Base-by-base conservation (phyloP, 139 green algal species). In the Diplosphaera chodatii region DNA sequence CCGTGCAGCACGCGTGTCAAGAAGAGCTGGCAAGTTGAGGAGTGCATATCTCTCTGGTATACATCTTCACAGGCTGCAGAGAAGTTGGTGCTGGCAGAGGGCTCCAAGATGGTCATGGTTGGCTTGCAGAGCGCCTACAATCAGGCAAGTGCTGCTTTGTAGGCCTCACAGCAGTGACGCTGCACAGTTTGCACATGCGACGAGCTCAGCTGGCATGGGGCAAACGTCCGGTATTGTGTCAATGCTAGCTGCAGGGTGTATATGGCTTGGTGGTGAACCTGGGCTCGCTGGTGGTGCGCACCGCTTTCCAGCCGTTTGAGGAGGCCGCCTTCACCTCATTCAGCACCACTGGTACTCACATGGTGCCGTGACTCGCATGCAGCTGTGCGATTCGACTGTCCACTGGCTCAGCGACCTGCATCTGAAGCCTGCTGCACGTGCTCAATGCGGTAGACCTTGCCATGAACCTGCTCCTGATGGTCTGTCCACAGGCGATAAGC, bases 291-390 rank as follows among this genome's bases (percentile, higher is more conserved):
- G 84, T 93, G 23, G 92, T 96, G 33, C 80, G 92, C 32, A 92
- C 87, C 8, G 69, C 95, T 66, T 92, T 97, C 66, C 83, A 92
- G 67, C 92, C 92, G 0, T 68, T 95, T 22, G 92, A 97, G 72
- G 91, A 97, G 71, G 88, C 88, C 18, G 89, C 89, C 20, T 97
- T 97, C 48, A 70, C 85, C 28, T 77, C 91, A 0, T 97, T 97
- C 74, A 86, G 77, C 70, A 81, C 79, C 41, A 85, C 72, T n/a
- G 73, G 23, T 13, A 18, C n/a, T n/a, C n/a, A n/a, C n/a, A n/a
- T n/a, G n/a, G n/a, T n/a, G n/a, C n/a, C n/a, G n/a, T n/a, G n/a
- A n/a, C n/a, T n/a, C n/a, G 48, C 25, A 59, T 25, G 48, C 16
- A 3, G 16, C 48, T 18, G 16, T 59, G 13, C 48, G 22, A 25